Evolutionary conservation across 352 stramenopile genomes (phyloP), one percentile per base, ranked within the genome.

Genomic region (Phytophthora melonis): DNA sequence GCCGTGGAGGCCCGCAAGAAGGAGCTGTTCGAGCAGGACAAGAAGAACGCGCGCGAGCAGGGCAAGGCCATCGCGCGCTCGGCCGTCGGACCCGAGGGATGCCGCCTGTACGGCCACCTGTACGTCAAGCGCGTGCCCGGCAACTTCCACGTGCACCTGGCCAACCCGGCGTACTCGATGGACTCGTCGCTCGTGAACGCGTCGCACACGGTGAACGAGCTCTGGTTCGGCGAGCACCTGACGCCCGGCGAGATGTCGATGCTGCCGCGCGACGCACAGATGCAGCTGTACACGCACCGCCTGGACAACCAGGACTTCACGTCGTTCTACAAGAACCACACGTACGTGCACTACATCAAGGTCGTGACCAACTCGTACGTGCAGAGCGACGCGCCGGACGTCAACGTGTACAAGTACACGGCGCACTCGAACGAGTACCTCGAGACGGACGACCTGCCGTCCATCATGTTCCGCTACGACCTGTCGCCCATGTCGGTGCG

Each of bases 281-380:
- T 94, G 68, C 82, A 98, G 77, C 88, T 97, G 63, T 96, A 98
- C 81, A 98, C 93, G 76, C 89, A 97, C 75, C 93, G 97, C 14
- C 90, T 99, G 66, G 95, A 99, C 79, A 92, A 94, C 54, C 80
- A 93, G 54, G 73, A 89, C 9, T 99, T 98, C 66, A 89, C 91
- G 50, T 97, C 93, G 23, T 90, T 90, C 60, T 86, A 97, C 73
- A 96, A 97, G 76, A 98, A 99, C 82, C 92, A 98, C 81, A 98
- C 97, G 66, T 98, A 98, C 74, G 97, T 99, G 85, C 98, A 99
- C 83, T 99, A 99, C 88, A 98, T 99, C 73, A 99, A 99, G 82
- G 97, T 99, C 27, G 95, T 98, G 72, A 98, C 95, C 9, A 98
- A 96, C 80, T 76, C 86, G 80, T 96, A 96, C 73, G 78, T 97